phyloP scores from a whole-genome alignment of 495 filamentous ascomycete genomes.

The Neurospora africana region DNA sequence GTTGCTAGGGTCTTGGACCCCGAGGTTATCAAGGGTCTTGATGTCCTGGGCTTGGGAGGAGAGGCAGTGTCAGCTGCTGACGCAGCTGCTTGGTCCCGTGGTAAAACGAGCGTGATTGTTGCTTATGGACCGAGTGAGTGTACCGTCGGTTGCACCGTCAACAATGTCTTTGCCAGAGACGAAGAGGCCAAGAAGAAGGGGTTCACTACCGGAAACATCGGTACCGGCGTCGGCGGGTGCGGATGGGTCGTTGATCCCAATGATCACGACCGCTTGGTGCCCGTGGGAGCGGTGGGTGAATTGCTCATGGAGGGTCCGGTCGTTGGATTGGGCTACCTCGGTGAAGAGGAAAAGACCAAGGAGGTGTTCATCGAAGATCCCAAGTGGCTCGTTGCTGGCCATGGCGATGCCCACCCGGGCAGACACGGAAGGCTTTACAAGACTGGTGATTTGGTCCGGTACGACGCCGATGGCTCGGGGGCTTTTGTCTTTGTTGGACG shows the following conservation, averaged over 20 bases:
- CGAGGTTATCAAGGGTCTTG: slow-evolving; percentile 25
- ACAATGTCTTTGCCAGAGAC: slow-evolving; percentile 22
- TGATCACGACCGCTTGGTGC: slow-evolving; percentile 42
- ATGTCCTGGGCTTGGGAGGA: slow-evolving; percentile 31
- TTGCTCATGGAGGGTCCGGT: slow-evolving; percentile 51
- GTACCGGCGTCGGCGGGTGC: slow-evolving; percentile 31
- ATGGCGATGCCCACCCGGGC: slow-evolving; percentile 22
- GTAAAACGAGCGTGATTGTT: slow-evolving; percentile 35
- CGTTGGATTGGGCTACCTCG: slow-evolving; percentile 41
- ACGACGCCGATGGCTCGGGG: slow-evolving; percentile 44
- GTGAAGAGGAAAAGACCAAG: slow-evolving; percentile 31
- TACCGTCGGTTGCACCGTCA: slow-evolving; percentile 38
- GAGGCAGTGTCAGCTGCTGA: slow-evolving; percentile 31
- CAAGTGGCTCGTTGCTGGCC: slow-evolving; percentile 36
- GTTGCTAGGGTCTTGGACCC: slow-evolving; percentile 40
- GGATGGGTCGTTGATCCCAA: slow-evolving; percentile 48
- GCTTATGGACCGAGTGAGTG: slow-evolving; percentile 50
- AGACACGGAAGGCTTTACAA: slow-evolving; percentile 51
- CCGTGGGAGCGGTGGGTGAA: slow-evolving; percentile 51
- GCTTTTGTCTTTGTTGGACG: slow-evolving; percentile 49
- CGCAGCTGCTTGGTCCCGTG: slow-evolving; percentile 25
- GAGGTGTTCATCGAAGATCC: slow-evolving; percentile 40
- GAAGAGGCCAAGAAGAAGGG: slow-evolving; percentile 12
- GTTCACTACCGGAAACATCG: slow-evolving; percentile 26
- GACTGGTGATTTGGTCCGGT: slow-evolving; percentile 55